These are phyloP conservation scores for Chrysoporthe deuterocubensis DNA, from an alignment of 2,329 filamentous ascomycete genomes.

Conservation along the genomic window DNA sequence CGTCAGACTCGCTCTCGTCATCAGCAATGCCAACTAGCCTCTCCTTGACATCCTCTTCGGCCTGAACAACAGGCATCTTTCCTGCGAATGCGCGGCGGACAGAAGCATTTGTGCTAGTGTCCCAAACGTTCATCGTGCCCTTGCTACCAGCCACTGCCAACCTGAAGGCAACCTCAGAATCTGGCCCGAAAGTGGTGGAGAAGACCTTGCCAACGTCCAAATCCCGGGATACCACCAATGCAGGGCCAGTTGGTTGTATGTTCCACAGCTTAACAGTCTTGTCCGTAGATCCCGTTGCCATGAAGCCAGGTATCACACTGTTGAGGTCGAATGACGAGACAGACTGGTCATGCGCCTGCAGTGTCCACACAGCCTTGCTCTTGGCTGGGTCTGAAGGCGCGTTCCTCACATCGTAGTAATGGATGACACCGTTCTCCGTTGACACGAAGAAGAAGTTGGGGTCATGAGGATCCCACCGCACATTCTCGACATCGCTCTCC, in stretches of 20 bases:
- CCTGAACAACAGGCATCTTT: conserved; percentile 61
- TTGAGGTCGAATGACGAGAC: conserved; percentile 94
- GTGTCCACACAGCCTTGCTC: conserved; percentile 87
- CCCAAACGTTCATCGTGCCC: conserved; percentile 91
- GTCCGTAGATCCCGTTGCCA: conserved; percentile 92
- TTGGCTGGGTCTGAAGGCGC: conserved; percentile 72
- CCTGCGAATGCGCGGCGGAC: conserved; percentile 84
- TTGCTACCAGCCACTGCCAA: conserved; percentile 94
- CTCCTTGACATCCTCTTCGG: conserved; percentile 70
- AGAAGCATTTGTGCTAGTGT: conserved; percentile 88
- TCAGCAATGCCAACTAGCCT: conserved; percentile 75
- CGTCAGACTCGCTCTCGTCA: conserved; percentile 69
- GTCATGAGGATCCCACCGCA: conserved; percentile 93
- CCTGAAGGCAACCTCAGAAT: conserved; percentile 87
- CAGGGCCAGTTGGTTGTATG: conserved; percentile 77
- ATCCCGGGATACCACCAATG: conserved; percentile 89
- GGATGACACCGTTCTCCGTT: conserved; percentile 88
- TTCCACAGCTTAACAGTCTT: conserved; percentile 98
- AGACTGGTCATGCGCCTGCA: conserved; percentile 93
- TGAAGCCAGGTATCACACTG: conserved; percentile 83
- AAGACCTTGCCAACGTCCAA: conserved; percentile 95
- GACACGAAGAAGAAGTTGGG: conserved; percentile 93
- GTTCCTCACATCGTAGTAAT: conserved; percentile 86
- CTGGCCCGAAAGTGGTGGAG: conserved; percentile 86
- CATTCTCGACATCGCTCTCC: conserved; percentile 91